Base-by-base conservation (phyloP, 805 yeast species). In the Metschnikowia hibisci region DNA sequence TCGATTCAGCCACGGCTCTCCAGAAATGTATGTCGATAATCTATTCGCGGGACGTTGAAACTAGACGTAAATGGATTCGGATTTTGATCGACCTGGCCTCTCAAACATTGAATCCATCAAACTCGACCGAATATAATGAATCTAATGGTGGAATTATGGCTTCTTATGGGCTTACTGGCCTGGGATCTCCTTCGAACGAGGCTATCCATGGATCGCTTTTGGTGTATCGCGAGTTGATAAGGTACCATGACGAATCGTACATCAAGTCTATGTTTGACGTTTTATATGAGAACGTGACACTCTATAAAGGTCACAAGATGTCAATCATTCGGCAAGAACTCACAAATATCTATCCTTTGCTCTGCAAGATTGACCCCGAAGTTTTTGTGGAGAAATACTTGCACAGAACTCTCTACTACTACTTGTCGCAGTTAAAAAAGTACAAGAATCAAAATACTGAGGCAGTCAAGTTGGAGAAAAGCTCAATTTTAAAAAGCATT, bases 181-280 rank as follows among this genome's bases (percentile, higher is more conserved):
- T 49, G 12, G 34, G 60, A 6, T 43, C 58, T 7, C 67, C 58
- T 29, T 52, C 69, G 4, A 56, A 78, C 14, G 97, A 89, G 48
- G 71, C 83, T 2, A 76, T 87, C n/a, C 98, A 91, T 61, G 97
- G 96, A 0, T 79, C 95, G 0, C 66, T 91, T 16, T 67, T 91
- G 31, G 93, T 87, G 0, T 89, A 81, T 59, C 73, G 93, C 26
- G 96, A 88, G 60, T 69, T 91, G 13, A 74, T 90, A 11, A 67
- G 75, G 37, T 69, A 69, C 41, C 76, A 81, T 49, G 84, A 85
- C 13, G 93, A 93, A 18, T 74, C 82, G 47, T 82, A 84, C 52
- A 71, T 91, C 59, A 77, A 77, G 40, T 77, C 82, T 7, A 83
- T 80, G 58, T 84, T 85, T 54, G 87, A 84, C 46, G 83, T 80